A percentile compares a stretch with the other conserved stretches of the same genome.
Conservation (phyloP, 2,329 filamentous ascomycete genomes). For the Aspergillus sp. region DNA sequence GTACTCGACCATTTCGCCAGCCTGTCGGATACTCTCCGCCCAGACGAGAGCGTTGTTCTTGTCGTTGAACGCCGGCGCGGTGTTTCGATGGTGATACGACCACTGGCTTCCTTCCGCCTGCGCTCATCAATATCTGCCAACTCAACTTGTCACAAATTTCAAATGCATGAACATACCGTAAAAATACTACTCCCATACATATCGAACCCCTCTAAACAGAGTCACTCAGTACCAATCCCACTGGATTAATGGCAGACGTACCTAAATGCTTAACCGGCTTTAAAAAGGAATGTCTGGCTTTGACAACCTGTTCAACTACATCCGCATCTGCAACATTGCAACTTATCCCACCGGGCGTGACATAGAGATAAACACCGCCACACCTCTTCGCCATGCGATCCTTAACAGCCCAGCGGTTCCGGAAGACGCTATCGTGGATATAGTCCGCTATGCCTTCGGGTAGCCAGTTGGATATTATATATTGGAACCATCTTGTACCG, state of each 20-base stretch:
- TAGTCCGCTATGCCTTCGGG: background rate
- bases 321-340: slow-evolving; percentile 20
- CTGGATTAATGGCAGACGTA: background rate
- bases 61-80: slow-evolving; percentile 47
- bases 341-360: slow-evolving; percentile 7
- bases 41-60: slow-evolving; percentile 43
- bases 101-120: slow-evolving; percentile 37
- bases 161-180: slow-evolving; percentile 16
- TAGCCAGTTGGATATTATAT: background rate
- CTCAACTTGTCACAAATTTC: too few relatives aligned
- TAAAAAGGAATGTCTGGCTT: slow-evolving; percentile 11
- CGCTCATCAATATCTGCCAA: background rate
- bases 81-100: slow-evolving; percentile 46
- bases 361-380: slow-evolving; percentile 17
- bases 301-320: slow-evolving; percentile 18
- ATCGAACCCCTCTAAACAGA: slow-evolving; percentile 21
- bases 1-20: slow-evolving; percentile 30
- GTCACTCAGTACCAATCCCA: background rate
- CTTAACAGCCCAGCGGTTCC: slow-evolving; percentile 16
- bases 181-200: slow-evolving; percentile 36
- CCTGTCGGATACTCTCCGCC: slow-evolving; percentile 35
- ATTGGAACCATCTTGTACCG: background rate
- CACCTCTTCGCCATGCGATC: slow-evolving; percentile 14
- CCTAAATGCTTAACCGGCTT: slow-evolving; percentile 19
- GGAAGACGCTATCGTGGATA: background rate